Base-by-base conservation (phyloP, 2,329 filamentous ascomycete genomes). In the Ascochyta clinopodiicola region DNA sequence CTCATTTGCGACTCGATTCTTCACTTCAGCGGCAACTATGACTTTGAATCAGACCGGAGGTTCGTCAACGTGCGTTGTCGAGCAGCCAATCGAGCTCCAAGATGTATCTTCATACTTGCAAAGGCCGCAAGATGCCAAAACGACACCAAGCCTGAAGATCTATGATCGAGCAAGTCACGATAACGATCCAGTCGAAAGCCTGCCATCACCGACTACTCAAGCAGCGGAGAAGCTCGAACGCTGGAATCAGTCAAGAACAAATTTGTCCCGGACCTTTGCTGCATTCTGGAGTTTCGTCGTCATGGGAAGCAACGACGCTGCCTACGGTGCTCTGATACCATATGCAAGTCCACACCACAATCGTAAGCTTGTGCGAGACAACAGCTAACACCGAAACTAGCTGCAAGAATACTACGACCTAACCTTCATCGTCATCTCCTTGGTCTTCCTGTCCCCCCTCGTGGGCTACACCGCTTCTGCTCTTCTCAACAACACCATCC, bases 221-320 rank as follows among this genome's bases (percentile, higher is more conserved):
- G 75, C 77, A 1, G 63, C 74, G 5, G 72, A 71, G 27, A 74
- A 77, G 50, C 65, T 78, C 15, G 83, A 88, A 65, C 77, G 72
- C 72, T 91, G 88, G 89, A 90, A 90, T 64, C 74, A 77, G n/a
- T 82, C 88, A 0, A 71, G 75, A 8, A 77, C 79, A 37, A 90
- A 88, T 68, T 75, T 84, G 4, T 86, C 78, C 62, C 82, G 87
- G 35, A 84, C 85, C 40, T 72, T 84, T 32, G 80, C 84, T 0
- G 82, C 85, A 3, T 85, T 87, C 63, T 85, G 83, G 73, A 81
- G 82, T 5, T 86, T 91, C 60, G 76, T 87, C 19, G 78, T 89
- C 29, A 84, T 89, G 78, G 88, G 88, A 6, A 82, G 87, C 76
- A 89, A 88, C 64, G 88, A 91, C 74, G 88, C 83, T 9, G 84